Evolutionary conservation across 139 green algal species (phyloP), one percentile per base, ranked within the genome.

Genomic region (Pseudopediastrum boryanum): DNA sequence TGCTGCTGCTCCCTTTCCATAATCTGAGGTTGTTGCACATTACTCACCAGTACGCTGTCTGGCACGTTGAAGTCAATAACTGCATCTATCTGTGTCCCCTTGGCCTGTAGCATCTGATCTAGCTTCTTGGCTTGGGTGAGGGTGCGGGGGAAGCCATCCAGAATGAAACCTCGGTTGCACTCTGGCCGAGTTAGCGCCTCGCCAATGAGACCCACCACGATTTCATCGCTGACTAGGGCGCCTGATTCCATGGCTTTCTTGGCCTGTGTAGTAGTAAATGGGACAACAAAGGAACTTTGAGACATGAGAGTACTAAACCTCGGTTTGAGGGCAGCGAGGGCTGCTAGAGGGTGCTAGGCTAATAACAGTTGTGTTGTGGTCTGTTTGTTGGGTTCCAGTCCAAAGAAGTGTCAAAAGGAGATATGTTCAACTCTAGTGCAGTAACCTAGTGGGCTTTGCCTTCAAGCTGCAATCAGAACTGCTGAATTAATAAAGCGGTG

Each of bases 181-280:
- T 98, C 95, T 0, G 96, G 89, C 63, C 73, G 78, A 71, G 67
- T 41, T n/a, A 78, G 41, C 0, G 54, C 71, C 68, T 99, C 95
- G 48, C 90, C 92, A 56, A 99, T 98, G 31, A 99, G 91, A 21
- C 96, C 95, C 29, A 99, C 91, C 43, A 99, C 96, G 41, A 99
- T 93, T 23, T 99, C 95, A 75, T 99, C 96, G 10, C 85, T 91
- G 13, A 99, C 96, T 19, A 99, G 90, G 3, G 86, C 94, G 10
- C 95, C 95, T 29, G 88, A 73, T 5, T 99, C 95, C 96, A 99
- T 99, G 0, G 94, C 94, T 79, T 97, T 96, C 86, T 99, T 99
- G 44, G 96, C 94, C 90, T 94, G 82, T 35, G 75, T 42, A 5
- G 6, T 71, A 21, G 16, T 7, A 35, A 21, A 13, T 19, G 16